Percentiles rank a stretch among this genome's conserved stretches.
Evolutionary conservation across 371 early-diverging fungal genomes (phyloP).

Genomic region (Chytridium lagenaria): DNA sequence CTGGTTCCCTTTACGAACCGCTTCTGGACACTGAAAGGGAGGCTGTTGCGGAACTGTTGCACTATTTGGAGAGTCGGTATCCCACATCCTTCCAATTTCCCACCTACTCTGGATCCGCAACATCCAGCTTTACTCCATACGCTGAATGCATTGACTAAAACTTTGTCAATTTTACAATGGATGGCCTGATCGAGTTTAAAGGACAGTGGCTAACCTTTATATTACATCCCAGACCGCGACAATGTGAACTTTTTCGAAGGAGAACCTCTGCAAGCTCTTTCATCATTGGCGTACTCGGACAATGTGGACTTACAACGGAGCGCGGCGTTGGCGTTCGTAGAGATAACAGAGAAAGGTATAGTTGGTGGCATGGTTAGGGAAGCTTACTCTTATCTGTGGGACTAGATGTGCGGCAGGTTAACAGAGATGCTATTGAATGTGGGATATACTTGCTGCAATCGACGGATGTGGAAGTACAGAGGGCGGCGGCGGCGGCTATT

Average conservation of each 20-base stretch:
- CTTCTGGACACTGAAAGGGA: constrained; percentile 84
- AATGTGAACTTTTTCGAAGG: constrained; percentile 88
- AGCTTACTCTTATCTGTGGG: not conserved
- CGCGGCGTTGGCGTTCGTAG: constrained; percentile 90
- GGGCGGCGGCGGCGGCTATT: constrained; percentile 87
- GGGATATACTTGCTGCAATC: constrained; percentile 83
- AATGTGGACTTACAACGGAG: constrained; percentile 87
- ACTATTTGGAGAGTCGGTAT: constrained; percentile 80
- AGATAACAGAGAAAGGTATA: constrained; percentile 84
- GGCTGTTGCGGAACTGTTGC: constrained; percentile 81
- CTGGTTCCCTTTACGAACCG: constrained; percentile 67
- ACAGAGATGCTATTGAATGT: constrained; percentile 80
- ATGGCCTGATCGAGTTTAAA: no score
- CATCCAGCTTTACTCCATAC: no score
- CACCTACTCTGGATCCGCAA: not conserved
- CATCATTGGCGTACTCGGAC: constrained; percentile 83
- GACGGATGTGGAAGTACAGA: constrained; percentile 84
- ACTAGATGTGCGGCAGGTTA: constrained; percentile 79
- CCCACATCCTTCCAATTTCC: not conserved
- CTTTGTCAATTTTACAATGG: no score
- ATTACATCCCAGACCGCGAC: constrained; percentile 68
- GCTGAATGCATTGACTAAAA: no score
- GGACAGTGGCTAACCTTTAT: no score
- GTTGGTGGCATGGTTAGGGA: not conserved
- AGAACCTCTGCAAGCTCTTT: constrained; percentile 80